These are phyloP conservation scores for Aurantiochytrium sp. DNA, from an alignment of 108 stramenopile genomes.

Conservation along the genomic window DNA sequence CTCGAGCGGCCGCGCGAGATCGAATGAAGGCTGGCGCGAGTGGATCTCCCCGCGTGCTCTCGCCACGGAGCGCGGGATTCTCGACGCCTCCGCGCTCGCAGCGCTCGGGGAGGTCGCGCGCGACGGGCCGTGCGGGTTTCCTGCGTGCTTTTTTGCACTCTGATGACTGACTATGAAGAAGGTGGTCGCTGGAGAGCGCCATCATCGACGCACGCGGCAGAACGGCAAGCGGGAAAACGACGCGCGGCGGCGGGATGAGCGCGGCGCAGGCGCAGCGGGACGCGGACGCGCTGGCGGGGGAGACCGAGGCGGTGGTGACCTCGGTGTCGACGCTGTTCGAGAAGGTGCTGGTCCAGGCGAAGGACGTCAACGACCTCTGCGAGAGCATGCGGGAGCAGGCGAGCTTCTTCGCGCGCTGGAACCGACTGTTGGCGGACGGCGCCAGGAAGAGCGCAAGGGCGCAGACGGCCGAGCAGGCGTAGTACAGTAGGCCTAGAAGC, in stretches of 20 bases:
- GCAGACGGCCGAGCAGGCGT: background rate
- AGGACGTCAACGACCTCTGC: background rate
- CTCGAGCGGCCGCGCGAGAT: too few relatives aligned
- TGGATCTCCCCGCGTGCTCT: too few relatives aligned
- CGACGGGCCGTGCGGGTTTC: too few relatives aligned
- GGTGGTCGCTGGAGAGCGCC: too few relatives aligned
- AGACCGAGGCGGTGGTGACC: background rate
- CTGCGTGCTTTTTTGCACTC: too few relatives aligned
- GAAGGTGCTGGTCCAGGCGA: background rate
- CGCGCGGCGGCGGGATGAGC: background rate
- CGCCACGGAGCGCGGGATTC: too few relatives aligned
- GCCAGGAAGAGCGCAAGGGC: background rate
- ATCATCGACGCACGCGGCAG: too few relatives aligned
- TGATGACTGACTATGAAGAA: too few relatives aligned
- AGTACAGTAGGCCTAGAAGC: background rate
- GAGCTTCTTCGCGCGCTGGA: background rate
- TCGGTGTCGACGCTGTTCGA: background rate
- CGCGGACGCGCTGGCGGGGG: background rate
- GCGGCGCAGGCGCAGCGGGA: background rate
- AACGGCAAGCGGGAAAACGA: too few relatives aligned
- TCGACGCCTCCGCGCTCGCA: too few relatives aligned
- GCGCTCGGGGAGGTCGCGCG: too few relatives aligned
- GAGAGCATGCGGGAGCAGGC: slow-evolving; percentile 10
- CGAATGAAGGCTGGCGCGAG: too few relatives aligned
- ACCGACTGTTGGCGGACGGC: background rate